Base-by-base conservation (phyloP, 1,139 yeast genomes). In the Wickerhamiella pararugosa region DNA sequence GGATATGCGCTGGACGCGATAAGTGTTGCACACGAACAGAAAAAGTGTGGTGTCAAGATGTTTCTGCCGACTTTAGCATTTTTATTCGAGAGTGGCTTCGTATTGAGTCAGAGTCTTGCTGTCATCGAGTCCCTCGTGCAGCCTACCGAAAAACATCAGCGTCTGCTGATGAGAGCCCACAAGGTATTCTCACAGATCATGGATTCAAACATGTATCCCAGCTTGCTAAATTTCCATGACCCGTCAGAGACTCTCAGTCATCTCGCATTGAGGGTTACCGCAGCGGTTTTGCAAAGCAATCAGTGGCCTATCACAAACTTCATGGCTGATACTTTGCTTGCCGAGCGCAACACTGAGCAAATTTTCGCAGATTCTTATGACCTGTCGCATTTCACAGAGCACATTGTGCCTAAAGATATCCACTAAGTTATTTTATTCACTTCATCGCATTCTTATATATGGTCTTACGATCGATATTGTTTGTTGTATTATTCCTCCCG, bases 131-230 rank as follows among this genome's bases (percentile, higher is more conserved):
- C 43, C 10, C 27, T 41, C 35, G 34, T 40, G 6, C 36, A 59
- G 49, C 49, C 51, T 34, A 29, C 40, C 9, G 43, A 41, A 32
- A 36, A 36, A 21, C 43, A 41, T 29, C 43, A 41, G 34, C 36
- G 39, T 5, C 30, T 41, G 26, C 32, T 41, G 28, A 41, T 41
- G 43, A 31, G 43, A 28, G 37, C 43, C 4, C 43, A 41, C 36
- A 41, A 41, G n/a, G 30, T 33, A 3, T 30, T 41, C 25, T 32
- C 37, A 6, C 34, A 29, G n/a, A 11, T 41, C 7, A 11, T 32
- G 2, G 43, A 41, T 28, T n/a, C 33, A 1, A 40, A 41, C 5
- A 9, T 32, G 26, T 29, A 31, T 15, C 29, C 25, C 29, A 25
- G 26, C 9, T 7, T 39, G 33, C 32, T 40, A 21, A 29, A 9